Evolutionary conservation across 2,329 filamentous ascomycete species (phyloP).

Genomic region (Byssothecium circinans): DNA sequence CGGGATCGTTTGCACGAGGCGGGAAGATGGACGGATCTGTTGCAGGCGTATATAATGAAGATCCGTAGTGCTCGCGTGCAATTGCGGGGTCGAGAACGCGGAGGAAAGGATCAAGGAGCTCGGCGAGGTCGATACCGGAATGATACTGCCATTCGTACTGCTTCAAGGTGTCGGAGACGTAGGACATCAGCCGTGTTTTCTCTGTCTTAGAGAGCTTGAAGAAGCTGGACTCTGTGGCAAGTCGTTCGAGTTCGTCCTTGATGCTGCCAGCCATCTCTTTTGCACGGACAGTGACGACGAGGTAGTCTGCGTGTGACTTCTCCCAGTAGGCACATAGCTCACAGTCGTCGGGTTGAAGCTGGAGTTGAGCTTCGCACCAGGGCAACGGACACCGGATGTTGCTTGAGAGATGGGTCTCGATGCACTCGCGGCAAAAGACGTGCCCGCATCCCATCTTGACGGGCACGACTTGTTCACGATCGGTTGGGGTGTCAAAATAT

Average conservation of each 20-base stretch:
- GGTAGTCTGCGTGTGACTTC: conserved; percentile 4
- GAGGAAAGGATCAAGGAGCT: conserved; percentile 19
- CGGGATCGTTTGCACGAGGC: conserved; percentile 13
- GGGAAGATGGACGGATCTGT: conserved; percentile 8
- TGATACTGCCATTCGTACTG: conserved; percentile 22
- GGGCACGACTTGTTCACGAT: conserved; percentile 7
- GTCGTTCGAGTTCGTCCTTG: conserved; percentile 9
- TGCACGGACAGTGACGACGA: conserved; percentile 18
- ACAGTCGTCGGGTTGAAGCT: conserved; percentile 13
- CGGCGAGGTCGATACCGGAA: conserved; percentile 15
- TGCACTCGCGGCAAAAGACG: conserved; percentile 16
- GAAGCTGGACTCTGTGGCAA: conserved; percentile 11
- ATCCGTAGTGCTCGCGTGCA: conserved; percentile 8
- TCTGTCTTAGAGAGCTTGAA: conserved; percentile 10
- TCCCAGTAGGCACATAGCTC: conserved; percentile 16
- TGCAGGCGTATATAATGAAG: conserved; percentile 7
- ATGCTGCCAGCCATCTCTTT: conserved; percentile 19
- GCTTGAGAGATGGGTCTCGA: conserved; percentile 14
- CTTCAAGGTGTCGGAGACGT: conserved; percentile 13
- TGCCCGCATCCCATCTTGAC: conserved; percentile 15
- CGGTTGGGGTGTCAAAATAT: conserved; percentile 11
- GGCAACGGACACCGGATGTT: conserved; percentile 13
- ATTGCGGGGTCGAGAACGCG: conserved; percentile 9
- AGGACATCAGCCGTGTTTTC: conserved; percentile 3
- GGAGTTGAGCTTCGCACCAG: conserved; percentile 8